Base-by-base conservation (phyloP, 352 stramenopile genomes). In the Thraustochytrium sp. region DNA sequence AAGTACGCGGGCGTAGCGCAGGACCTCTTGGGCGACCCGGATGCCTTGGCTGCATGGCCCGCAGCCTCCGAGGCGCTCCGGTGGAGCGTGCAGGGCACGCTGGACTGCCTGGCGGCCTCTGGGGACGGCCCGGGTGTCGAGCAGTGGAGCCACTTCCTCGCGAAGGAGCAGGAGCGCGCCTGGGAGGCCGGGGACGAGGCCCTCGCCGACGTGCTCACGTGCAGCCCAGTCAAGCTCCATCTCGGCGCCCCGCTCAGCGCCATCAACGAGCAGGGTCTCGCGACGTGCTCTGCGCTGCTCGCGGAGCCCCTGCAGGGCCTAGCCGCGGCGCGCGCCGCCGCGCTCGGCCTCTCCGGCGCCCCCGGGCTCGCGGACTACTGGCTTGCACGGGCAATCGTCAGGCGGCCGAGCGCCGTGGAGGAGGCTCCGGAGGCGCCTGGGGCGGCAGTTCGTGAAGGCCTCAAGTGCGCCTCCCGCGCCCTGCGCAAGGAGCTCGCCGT, bases 81-180 rank as follows among this genome's bases (percentile, higher is more conserved):
- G 18, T 80, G 68, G 68, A 55, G 37, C 68, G 53, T 53, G 0
- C 48, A 80, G 26, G 46, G 48, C n/a, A 36, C 68, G 1, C 16
- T 68, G 53, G 68, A 80, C 68, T 65, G 68, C 68, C 26, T 80
- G 0, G 68, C 36, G 46, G 68, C 68, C 26, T 0, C 40, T 23
- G 31, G 34, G 23, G 26, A 61, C 53, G 13, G 11, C 1, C 26
- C 9, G 2, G 44, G 53, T 3, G 34, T 80, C 0, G 23, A 11
- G 9, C 31, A 61, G 1, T 64, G 48, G 48, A 65, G 44, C 31
- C 0, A 8, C 9, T 48, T 55, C 18, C 68, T 80, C n/a, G 38
- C 31, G 21, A 8, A 61, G 68, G 31, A 46, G 23, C 68, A 80
- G 38, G 68, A 80, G 23, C n/a, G 21, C n/a, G 68, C 68, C 18